Conservation (phyloP, 139 green algal genomes). For the Chlorella ohadii region DNA sequence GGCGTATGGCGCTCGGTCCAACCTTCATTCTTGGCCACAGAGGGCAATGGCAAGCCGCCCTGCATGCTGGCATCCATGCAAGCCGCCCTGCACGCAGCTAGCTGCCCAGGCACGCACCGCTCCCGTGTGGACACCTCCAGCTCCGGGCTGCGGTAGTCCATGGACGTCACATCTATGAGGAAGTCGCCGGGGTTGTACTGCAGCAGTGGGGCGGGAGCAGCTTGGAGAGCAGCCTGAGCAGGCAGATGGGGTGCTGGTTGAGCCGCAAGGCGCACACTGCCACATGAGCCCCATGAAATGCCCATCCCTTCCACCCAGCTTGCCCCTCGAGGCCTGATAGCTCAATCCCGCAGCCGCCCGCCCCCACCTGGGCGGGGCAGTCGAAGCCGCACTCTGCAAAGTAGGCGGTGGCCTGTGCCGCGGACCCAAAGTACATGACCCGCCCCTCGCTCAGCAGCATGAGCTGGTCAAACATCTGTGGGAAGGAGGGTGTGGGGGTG, state of each 20-base stretch:
- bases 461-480: conserved; percentile 56
- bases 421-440: conserved; percentile 48
- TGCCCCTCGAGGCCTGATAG: too few relatives aligned
- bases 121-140: conserved; percentile 27
- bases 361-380: conserved; percentile 40
- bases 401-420: conserved; percentile 30
- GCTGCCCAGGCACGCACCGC: background rate
- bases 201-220: background rate
- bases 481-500: background rate
- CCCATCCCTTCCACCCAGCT: too few relatives aligned
- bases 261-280: too few relatives aligned
- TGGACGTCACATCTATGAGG: conserved; percentile 55
- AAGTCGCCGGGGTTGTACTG: conserved; percentile 31
- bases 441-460: conserved; percentile 54
- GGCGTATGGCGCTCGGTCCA: too few relatives aligned
- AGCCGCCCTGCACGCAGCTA: too few relatives aligned
- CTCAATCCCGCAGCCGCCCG: too few relatives aligned
- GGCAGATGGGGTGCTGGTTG: too few relatives aligned
- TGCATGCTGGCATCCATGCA: too few relatives aligned
- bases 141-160: conserved; percentile 43
- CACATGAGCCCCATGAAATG: too few relatives aligned
- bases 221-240: too few relatives aligned
- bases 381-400: conserved; percentile 31
- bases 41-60: too few relatives aligned
- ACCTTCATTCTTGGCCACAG: too few relatives aligned